Evolutionary conservation across 169 alveolate species (phyloP).

Genomic region (Plasmodium vivax): DNA sequence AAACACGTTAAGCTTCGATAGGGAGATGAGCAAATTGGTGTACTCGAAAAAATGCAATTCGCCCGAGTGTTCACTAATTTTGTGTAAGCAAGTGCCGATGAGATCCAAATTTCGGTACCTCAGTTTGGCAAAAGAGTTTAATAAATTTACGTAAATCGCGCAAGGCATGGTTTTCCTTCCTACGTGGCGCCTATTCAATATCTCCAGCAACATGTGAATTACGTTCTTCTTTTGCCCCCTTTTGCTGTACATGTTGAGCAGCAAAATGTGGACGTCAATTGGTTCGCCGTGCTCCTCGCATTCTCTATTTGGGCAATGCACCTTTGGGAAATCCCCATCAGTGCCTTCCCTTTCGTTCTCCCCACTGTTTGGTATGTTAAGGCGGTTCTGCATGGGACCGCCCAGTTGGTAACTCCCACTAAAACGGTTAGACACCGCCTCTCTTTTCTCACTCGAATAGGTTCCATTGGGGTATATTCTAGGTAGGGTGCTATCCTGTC

Average conservation of each 20-base stretch:
- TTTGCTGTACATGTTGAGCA: conserved; percentile 58
- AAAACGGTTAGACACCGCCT: background rate
- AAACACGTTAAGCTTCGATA: conserved; percentile 51
- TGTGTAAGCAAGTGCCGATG: conserved; percentile 23
- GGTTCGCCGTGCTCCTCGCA: background rate
- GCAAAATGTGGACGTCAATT: background rate
- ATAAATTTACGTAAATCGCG: conserved; percentile 29
- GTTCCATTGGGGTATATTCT: background rate
- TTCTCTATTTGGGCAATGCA: background rate
- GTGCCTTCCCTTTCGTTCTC: background rate
- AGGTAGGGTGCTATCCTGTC: background rate
- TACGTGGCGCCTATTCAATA: background rate
- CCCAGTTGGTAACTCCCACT: background rate
- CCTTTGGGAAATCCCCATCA: background rate
- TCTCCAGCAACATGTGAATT: conserved; percentile 17
- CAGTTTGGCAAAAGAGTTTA: conserved; percentile 63
- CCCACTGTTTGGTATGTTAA: background rate
- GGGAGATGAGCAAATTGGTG: conserved; percentile 40
- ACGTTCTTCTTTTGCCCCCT: conserved; percentile 30
- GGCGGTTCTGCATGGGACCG: background rate
- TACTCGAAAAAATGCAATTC: conserved; percentile 36
- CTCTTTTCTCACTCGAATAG: background rate
- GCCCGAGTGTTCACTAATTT: conserved; percentile 19
- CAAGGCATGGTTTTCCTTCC: background rate
- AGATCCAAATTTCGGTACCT: conserved; percentile 40